Evolutionary conservation across 2,329 filamentous ascomycete genomes (phyloP), one percentile per base, ranked within the genome.

Genomic region (Leptographium radiaticola): DNA sequence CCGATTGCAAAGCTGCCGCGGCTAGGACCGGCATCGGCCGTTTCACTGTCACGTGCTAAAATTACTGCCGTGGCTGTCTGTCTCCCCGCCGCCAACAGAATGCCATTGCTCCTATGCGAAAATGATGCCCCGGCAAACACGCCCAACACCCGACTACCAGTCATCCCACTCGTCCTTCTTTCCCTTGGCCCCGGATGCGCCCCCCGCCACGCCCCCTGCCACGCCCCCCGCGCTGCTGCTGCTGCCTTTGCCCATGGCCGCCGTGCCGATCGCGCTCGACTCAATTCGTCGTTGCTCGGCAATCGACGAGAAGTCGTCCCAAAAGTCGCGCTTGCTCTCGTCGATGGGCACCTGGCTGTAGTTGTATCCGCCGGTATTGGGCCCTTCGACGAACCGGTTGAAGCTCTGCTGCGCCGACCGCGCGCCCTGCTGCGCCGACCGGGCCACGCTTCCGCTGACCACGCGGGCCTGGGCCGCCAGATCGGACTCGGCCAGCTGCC

Each of bases 301-400:
- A 31, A 84, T 68, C 33, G 78, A 80, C 0, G 89, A 84, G 68
- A 97, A 95, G 61, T 86, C 85, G 66, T 95, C 90, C 90, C 90
- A 96, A 69, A 95, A 95, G 60, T 87, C 85, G 65, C 85, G 85
- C 68, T 84, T 86, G 78, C 67, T 85, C 76, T 73, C 75, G 63
- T 83, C 75, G 51, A 81, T 62, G 54, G 67, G 71, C 53, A 64
- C 70, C 54, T 68, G 64, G 54, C 70, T 64, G 49, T 65, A 68
- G 36, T 59, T 61, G 59, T 53, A 49, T 16, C 53, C 42, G 25
- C 51, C 45, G 53, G 63, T 62, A 45, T 70, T 64, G 16, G 78
- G 77, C 4, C 86, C 88, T 65, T 97, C 93, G 52, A 97, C 89
- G 63, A 97, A 96, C 51, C 84, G 82, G 65, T 77, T 88, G 71